A percentile compares a stretch with the other conserved stretches of the same genome.
These are phyloP conservation scores for Mycena crocata DNA, from an alignment of 768 basidiomycete genomes.

Conservation along the genomic window DNA sequence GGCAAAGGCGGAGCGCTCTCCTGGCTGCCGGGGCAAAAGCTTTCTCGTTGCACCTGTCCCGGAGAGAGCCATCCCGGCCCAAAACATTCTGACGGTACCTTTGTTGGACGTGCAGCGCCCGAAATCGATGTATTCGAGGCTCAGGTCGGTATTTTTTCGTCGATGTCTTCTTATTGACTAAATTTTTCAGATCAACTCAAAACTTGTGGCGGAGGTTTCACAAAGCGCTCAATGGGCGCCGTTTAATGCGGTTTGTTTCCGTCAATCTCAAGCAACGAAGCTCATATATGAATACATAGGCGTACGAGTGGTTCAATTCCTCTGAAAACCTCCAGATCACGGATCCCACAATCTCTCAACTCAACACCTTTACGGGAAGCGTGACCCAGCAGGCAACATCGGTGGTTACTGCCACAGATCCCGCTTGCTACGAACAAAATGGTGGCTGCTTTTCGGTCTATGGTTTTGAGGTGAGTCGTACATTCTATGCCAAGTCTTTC, in stretches of 20 bases:
- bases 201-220: constrained; percentile 64
- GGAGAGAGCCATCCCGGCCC: constrained; percentile 94
- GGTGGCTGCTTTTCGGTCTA: constrained; percentile 73
- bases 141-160: constrained; percentile 53
- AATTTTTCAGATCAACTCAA: not conserved
- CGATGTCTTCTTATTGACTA: not conserved
- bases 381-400: constrained; percentile 88
- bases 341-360: constrained; percentile 58
- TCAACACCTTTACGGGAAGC: constrained; percentile 81
- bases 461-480: constrained; percentile 80
- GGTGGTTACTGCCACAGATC: constrained; percentile 75
- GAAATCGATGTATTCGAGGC: constrained; percentile 84
- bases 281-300: not conserved
- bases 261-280: not conserved
- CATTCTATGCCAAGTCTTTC: constrained; percentile 45
- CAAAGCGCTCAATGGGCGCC: constrained; percentile 81
- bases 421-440: constrained; percentile 71
- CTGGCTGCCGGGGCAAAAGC: constrained; percentile 87
- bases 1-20: constrained; percentile 68
- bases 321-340: constrained; percentile 65
- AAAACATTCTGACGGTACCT: constrained; percentile 78
- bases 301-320: constrained; percentile 78
- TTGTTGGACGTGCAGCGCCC: constrained; percentile 84
- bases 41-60: constrained; percentile 90
- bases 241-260: constrained; percentile 57